Conservation (phyloP, 768 basidiomycete genomes). For the Leucosporidium creatinivorum region DNA sequence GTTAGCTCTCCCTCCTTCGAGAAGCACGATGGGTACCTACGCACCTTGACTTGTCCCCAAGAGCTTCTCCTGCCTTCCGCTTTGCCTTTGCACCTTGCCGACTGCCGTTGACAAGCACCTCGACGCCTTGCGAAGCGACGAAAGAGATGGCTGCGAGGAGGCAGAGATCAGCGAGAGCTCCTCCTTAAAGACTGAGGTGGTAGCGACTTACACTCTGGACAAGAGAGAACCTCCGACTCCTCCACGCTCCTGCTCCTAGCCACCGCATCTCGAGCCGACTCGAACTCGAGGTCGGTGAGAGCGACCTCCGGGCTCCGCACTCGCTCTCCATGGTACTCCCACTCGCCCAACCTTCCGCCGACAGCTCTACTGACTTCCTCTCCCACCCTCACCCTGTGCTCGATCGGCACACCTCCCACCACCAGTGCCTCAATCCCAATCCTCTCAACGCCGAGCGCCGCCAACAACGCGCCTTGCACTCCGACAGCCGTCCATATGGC, state of each 20-base stretch:
- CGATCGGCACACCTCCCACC: slow-evolving; percentile 61
- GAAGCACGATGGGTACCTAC: not conserved
- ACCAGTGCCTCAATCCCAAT: slow-evolving; percentile 61
- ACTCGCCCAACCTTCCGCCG: slow-evolving; percentile 53
- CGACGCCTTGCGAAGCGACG: slow-evolving; percentile 52
- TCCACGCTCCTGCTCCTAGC: not conserved
- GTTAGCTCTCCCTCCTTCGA: not conserved
- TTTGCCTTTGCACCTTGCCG: slow-evolving; percentile 69
- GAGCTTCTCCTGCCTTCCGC: slow-evolving; percentile 46
- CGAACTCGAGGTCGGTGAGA: not conserved
- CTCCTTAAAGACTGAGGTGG: slow-evolving; percentile 29
- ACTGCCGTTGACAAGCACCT: slow-evolving; percentile 71
- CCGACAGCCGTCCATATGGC: slow-evolving; percentile 78
- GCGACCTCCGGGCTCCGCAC: not conserved
- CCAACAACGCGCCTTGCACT: slow-evolving; percentile 71
- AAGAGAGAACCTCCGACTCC: slow-evolving; percentile 5
- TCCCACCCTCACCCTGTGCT: slow-evolving; percentile 25
- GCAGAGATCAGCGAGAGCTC: not conserved
- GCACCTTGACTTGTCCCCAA: slow-evolving; percentile 58
- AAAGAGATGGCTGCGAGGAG: slow-evolving; percentile 58
- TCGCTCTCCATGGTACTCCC: not conserved
- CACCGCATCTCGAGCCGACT: not conserved
- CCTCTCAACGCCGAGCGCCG: slow-evolving; percentile 50
- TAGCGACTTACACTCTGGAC: slow-evolving; percentile 14
- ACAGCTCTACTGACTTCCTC: slow-evolving; percentile 55